Conservation (phyloP, 306 rosid genomes). For the Dicorynia guianensis region DNA sequence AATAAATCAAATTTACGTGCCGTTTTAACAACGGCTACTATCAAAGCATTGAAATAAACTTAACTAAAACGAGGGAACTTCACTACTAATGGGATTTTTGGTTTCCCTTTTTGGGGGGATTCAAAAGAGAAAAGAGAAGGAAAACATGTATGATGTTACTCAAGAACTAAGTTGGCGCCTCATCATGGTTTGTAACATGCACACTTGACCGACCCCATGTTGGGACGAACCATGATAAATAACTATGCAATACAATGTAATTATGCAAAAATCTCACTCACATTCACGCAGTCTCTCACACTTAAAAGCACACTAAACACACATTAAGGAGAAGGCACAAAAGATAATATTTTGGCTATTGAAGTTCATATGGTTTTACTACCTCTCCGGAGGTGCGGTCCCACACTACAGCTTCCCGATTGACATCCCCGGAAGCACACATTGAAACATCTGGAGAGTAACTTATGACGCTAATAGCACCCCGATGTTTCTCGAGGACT, state of each 20-base stretch:
- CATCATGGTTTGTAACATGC: no score
- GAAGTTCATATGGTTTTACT: slow-evolving; percentile 22
- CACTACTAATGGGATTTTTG: no score
- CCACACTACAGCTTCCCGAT: slow-evolving; percentile 96
- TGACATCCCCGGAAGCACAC: slow-evolving; percentile 97
- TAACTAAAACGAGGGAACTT: no score
- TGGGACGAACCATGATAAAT: no score
- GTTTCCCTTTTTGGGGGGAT: no score
- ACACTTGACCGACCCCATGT: no score
- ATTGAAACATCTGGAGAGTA: slow-evolving; percentile 93
- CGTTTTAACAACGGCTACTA: no score
- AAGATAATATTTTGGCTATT: slow-evolving; percentile 26
- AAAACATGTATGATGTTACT: no score
- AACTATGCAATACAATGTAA: not conserved
- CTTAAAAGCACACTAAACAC: slow-evolving; percentile 30
- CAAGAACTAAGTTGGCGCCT: no score
- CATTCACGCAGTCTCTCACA: slow-evolving; percentile 8
- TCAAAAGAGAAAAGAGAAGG: no score
- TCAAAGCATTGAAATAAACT: no score
- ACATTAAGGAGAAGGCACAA: not conserved
- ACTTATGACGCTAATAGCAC: slow-evolving; percentile 79
- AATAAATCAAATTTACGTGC: no score
- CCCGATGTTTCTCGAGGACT: slow-evolving; percentile 92
- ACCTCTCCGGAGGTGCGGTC: slow-evolving; percentile 80
- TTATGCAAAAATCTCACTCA: not conserved